Conservation (phyloP, 2,329 filamentous ascomycete genomes). For the Talaromyces sp. region DNA sequence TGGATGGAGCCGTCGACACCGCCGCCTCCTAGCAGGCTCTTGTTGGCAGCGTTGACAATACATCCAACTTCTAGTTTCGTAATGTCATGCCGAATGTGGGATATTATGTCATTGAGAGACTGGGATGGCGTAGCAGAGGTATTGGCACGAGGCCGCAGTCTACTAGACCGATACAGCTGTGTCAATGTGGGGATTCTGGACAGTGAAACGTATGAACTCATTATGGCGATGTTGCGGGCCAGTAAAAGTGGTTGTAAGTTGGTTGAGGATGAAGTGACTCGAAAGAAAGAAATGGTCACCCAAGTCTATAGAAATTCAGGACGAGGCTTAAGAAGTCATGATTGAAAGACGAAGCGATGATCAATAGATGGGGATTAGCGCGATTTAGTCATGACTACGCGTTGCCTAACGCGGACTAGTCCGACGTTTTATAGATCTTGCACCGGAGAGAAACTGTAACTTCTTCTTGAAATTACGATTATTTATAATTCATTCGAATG, state of each 20-base stretch:
- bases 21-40: constrained; percentile 72
- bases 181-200: constrained; percentile 39
- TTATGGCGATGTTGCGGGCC: not conserved
- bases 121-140: constrained; percentile 38
- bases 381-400: not conserved
- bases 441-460: too few species aligned
- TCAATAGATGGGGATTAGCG: not conserved
- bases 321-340: not conserved
- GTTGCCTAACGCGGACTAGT: not conserved
- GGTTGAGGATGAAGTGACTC: not conserved
- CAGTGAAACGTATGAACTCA: constrained; percentile 17
- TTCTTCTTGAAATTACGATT: too few species aligned
- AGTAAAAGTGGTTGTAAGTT: not conserved
- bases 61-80: constrained; percentile 71
- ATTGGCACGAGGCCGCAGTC: constrained; percentile 33
- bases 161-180: constrained; percentile 58
- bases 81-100: constrained; percentile 70
- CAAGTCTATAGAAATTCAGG: not conserved
- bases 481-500: too few species aligned
- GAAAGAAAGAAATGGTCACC: not conserved
- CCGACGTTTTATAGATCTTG: too few species aligned
- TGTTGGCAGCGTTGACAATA: constrained; percentile 92
- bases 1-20: constrained; percentile 90
- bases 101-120: constrained; percentile 50
- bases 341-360: not conserved